Percentiles rank a stretch among this genome's conserved stretches.
Evolutionary conservation across 306 rosid species (phyloP).

Genomic region (Vigna unguiculata): DNA sequence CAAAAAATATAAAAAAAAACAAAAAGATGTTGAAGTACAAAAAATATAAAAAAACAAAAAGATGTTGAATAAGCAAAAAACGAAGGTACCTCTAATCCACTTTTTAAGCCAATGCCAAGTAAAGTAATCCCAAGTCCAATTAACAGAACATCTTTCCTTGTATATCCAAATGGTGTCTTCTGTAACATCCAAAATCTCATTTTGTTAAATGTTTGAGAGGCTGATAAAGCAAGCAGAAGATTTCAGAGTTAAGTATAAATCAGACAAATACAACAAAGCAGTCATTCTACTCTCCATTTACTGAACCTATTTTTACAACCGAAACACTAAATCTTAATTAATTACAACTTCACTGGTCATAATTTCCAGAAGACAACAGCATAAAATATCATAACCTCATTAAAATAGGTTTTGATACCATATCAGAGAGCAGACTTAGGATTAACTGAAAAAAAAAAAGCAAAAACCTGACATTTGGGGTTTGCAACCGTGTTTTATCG

Average conservation of each 20-base stretch:
- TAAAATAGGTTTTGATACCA: too few species aligned
- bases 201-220: slow-evolving; percentile 17
- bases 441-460: too few species aligned
- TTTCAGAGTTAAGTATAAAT: slow-evolving; percentile 20
- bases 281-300: slow-evolving; percentile 27
- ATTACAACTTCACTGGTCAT: slow-evolving; percentile 1
- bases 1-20: slow-evolving; percentile 2
- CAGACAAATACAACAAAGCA: slow-evolving; percentile 17
- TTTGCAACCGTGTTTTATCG: neutral
- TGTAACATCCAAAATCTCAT: slow-evolving; percentile 35
- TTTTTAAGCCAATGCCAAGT: slow-evolving; percentile 78
- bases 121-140: slow-evolving; percentile 88
- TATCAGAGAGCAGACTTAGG: too few species aligned
- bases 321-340: slow-evolving; percentile 10
- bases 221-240: slow-evolving; percentile 12
- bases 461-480: neutral
- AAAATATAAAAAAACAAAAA: neutral
- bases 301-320: slow-evolving; percentile 23
- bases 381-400: neutral
- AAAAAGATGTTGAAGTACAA: neutral
- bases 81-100: slow-evolving; percentile 84
- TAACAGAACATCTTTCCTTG: slow-evolving; percentile 91
- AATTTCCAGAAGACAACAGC: slow-evolving; percentile 33
- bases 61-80: neutral
- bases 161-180: slow-evolving; percentile 83